Evolutionary conservation across 2,329 filamentous ascomycete genomes (phyloP).

Genomic region (Cyphellophora attinorum): DNA sequence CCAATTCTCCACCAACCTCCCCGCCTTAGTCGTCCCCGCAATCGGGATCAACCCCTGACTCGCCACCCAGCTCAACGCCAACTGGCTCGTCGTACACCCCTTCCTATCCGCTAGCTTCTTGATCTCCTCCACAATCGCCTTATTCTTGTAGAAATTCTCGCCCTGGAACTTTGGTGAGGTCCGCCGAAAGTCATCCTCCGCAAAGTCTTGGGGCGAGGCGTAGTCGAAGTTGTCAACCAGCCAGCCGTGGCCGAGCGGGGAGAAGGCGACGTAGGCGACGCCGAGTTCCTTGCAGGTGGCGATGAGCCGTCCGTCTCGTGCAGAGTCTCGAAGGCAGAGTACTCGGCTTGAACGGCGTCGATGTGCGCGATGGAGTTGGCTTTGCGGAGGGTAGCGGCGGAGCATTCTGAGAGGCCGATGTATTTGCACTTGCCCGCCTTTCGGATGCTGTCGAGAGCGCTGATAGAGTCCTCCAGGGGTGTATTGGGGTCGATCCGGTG

Average conservation of each 20-base stretch:
- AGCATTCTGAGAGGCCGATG: conserved; percentile 38
- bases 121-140: conserved; percentile 51
- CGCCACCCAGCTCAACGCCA: conserved; percentile 56
- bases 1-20: conserved; percentile 23
- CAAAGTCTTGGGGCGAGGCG: conserved; percentile 43
- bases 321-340: conserved; percentile 35
- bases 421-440: conserved; percentile 41
- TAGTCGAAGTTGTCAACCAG: conserved; percentile 44
- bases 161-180: conserved; percentile 50
- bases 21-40: conserved; percentile 20
- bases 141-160: conserved; percentile 55
- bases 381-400: conserved; percentile 36
- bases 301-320: conserved; percentile 36
- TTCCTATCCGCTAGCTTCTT: conserved; percentile 51
- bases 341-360: conserved; percentile 42
- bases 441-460: conserved; percentile 37
- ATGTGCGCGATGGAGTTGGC: conserved; percentile 38
- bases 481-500: conserved; percentile 37
- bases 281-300: conserved; percentile 42
- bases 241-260: conserved; percentile 55
- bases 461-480: conserved; percentile 38
- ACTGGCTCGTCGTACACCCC: conserved; percentile 51
- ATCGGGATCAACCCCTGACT: conserved; percentile 34
- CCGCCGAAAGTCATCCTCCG: conserved; percentile 36
- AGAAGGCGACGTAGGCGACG: conserved; percentile 65